A percentile compares a stretch with the other conserved stretches of the same genome.
Evolutionary conservation across 257 asterid genomes (phyloP).

Genomic region (Verbascum thapsus): DNA sequence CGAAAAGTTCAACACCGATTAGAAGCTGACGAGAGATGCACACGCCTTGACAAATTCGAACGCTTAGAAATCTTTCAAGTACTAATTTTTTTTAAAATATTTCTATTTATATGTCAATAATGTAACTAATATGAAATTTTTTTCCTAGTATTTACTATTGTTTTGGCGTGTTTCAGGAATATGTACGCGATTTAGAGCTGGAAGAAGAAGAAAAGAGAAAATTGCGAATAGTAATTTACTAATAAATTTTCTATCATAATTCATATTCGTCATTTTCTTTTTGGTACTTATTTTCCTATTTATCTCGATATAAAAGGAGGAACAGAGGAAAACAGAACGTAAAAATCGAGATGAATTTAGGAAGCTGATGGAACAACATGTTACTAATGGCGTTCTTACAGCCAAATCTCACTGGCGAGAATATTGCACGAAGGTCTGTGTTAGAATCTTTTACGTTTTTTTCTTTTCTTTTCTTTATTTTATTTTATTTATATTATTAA

Average conservation of each 20-base stretch:
- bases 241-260: constrained; percentile 24
- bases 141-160: constrained; percentile 19
- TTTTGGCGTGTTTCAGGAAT: constrained; percentile 68
- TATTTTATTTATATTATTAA: no score
- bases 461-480: no score
- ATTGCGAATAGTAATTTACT: constrained; percentile 58
- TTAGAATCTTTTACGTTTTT: no score
- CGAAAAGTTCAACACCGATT: constrained; percentile 87
- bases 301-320: constrained; percentile 61
- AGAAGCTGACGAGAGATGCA: constrained; percentile 93
- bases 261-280: constrained; percentile 14
- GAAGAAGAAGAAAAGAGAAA: constrained; percentile 92
- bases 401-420: constrained; percentile 88
- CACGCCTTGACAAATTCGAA: constrained; percentile 84
- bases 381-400: constrained; percentile 61
- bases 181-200: constrained; percentile 80
- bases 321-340: constrained; percentile 76
- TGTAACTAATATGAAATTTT: constrained; percentile 16
- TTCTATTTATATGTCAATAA: constrained; percentile 1
- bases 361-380: constrained; percentile 92
- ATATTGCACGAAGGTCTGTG: constrained; percentile 71
- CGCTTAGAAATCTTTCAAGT: constrained; percentile 96
- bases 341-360: constrained; percentile 97
- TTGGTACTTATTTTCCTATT: constrained; percentile 17
- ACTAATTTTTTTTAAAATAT: constrained; percentile 14